Conservation (phyloP, 768 basidiomycete species). For the Tulasnella sp. region DNA sequence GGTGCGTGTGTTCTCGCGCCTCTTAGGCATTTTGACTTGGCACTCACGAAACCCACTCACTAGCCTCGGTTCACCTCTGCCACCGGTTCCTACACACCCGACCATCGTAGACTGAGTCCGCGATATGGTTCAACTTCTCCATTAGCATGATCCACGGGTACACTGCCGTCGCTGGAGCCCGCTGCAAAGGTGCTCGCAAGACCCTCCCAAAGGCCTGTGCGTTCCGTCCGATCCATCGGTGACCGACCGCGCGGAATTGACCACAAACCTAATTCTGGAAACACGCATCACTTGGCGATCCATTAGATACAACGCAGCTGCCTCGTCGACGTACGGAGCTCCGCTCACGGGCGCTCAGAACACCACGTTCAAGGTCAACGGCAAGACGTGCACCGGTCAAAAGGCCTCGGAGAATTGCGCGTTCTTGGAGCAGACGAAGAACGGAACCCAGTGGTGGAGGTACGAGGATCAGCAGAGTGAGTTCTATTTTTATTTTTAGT, state of each 20-base stretch:
- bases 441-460: constrained; percentile 11
- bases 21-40: not conserved
- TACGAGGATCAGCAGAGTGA: constrained; percentile 21
- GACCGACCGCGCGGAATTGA: too few species aligned
- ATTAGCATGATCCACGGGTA: not conserved
- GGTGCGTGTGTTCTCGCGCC: not conserved
- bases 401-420: constrained; percentile 20
- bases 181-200: not conserved
- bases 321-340: too few species aligned
- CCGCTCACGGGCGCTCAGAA: not conserved
- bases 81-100: not conserved
- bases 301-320: too few species aligned
- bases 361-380: constrained; percentile 12
- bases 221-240: not conserved
- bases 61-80: not conserved
- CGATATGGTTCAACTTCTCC: not conserved
- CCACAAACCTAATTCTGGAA: too few species aligned
- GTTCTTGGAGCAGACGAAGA: not conserved
- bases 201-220: not conserved
- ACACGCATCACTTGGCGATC: too few species aligned
- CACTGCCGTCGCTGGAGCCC: not conserved
- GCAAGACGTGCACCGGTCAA: not conserved
- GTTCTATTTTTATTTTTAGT: not conserved
- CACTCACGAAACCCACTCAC: not conserved
- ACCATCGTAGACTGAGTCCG: not conserved